Evolutionary conservation across 768 basidiomycete species (phyloP).

Genomic region (Termitomyces sp.): DNA sequence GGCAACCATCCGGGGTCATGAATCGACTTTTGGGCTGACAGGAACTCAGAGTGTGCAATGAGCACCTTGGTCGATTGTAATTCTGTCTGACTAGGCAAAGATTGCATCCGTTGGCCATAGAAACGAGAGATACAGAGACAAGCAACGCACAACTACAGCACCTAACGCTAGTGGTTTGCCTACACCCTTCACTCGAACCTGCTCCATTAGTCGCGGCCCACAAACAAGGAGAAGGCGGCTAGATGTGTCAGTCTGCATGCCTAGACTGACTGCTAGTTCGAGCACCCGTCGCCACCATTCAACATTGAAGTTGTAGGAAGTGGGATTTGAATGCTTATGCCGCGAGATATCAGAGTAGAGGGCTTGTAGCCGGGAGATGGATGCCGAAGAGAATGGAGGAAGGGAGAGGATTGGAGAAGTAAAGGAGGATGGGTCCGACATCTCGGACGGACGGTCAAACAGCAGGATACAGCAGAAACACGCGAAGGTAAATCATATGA

Average conservation of each 20-base stretch:
- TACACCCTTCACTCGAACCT: slow-evolving; percentile 56
- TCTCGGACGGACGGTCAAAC: background rate
- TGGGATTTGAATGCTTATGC: slow-evolving; percentile 80
- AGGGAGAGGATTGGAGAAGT: slow-evolving; percentile 20
- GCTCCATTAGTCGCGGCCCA: slow-evolving; percentile 46
- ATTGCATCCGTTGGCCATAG: slow-evolving; percentile 15
- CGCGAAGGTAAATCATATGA: slow-evolving; percentile 2
- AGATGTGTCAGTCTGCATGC: slow-evolving; percentile 37
- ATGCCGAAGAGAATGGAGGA: slow-evolving; percentile 41
- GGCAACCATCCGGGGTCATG: slow-evolving; percentile 69
- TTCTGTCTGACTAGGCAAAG: slow-evolving; percentile 62
- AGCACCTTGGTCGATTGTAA: slow-evolving; percentile 40
- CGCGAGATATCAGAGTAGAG: slow-evolving; percentile 85
- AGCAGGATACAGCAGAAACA: background rate
- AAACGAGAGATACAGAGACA: background rate
- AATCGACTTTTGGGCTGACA: slow-evolving; percentile 51
- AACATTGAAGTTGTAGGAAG: slow-evolving; percentile 73
- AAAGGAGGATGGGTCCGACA: slow-evolving; percentile 11
- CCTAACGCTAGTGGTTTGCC: slow-evolving; percentile 73
- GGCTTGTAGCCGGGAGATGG: slow-evolving; percentile 58
- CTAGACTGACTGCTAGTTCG: slow-evolving; percentile 51
- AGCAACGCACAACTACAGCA: slow-evolving; percentile 62
- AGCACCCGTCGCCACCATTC: slow-evolving; percentile 84
- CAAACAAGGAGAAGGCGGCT: slow-evolving; percentile 61
- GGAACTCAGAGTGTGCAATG: slow-evolving; percentile 48